Evolutionary conservation across 148 eudicot species (phyloP).

Genomic region (Suaeda aralocaspica): DNA sequence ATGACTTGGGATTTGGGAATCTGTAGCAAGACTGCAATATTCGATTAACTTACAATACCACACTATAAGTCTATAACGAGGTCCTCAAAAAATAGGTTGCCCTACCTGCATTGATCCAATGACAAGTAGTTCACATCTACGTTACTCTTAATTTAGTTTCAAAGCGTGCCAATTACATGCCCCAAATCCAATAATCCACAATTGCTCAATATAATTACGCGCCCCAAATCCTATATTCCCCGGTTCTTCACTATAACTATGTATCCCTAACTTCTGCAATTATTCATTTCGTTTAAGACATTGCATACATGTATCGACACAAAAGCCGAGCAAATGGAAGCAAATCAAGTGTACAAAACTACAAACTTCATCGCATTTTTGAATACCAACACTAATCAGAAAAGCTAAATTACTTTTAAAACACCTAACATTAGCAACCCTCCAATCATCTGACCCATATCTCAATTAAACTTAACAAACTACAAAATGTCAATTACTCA

Average conservation of each 20-base stretch:
- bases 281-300: not conserved
- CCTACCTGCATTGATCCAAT: not conserved
- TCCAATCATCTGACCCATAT: slow-evolving; percentile 6
- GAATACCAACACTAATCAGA: not conserved
- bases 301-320: not conserved
- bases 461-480: not conserved
- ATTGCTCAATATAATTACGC: too few relatives aligned
- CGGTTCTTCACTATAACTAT: too few relatives aligned
- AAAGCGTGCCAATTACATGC: not conserved
- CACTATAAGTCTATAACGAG: not conserved
- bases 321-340: not conserved
- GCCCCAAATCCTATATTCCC: too few relatives aligned
- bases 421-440: not conserved
- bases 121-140: not conserved
- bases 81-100: not conserved
- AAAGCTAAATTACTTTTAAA: slow-evolving; percentile 2
- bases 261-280: too few relatives aligned
- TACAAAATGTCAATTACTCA: not conserved
- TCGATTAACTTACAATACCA: not conserved
- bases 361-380: not conserved
- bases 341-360: not conserved
- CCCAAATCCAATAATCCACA: not conserved
- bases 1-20: not conserved
- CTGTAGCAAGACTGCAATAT: not conserved
- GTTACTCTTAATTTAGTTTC: not conserved